phyloP scores from a whole-genome alignment of 2,329 filamentous ascomycete species.

The Acephala macrosclerotiorum region DNA sequence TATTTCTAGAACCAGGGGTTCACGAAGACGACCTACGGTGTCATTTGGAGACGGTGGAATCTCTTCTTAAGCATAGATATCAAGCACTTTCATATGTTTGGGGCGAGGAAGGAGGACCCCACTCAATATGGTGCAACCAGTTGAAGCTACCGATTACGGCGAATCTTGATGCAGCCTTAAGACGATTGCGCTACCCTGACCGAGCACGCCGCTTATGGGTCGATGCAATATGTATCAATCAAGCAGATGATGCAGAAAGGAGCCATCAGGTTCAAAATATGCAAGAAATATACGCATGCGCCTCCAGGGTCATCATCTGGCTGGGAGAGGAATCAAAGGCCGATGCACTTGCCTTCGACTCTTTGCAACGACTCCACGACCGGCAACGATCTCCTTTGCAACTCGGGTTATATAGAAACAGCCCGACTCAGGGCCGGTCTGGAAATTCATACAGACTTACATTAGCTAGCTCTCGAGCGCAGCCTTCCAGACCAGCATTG shows the following conservation, averaged over 20 bases:
- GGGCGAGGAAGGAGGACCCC: background rate
- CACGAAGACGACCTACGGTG: background rate
- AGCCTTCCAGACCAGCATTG: background rate
- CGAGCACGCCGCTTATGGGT: background rate
- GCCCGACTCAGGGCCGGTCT: too few relatives aligned
- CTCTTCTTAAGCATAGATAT: background rate
- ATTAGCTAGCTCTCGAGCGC: background rate
- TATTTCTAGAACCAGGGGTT: background rate
- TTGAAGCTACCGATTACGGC: background rate
- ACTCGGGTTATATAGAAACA: background rate
- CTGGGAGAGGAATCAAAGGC: conserved; percentile 7
- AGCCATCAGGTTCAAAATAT: conserved; percentile 7
- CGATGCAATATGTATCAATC: conserved; percentile 16
- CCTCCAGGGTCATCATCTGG: background rate
- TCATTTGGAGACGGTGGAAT: background rate
- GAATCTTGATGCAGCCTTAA: background rate
- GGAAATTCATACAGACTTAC: background rate
- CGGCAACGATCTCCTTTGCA: background rate
- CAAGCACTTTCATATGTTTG: background rate
- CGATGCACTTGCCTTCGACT: background rate
- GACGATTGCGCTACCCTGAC: background rate
- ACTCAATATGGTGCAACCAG: background rate
- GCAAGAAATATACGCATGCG: conserved; percentile 8
- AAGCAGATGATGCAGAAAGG: conserved; percentile 36
- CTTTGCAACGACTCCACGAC: background rate